Conservation (phyloP, 345 rosid species). For the Acer yangbiense region DNA sequence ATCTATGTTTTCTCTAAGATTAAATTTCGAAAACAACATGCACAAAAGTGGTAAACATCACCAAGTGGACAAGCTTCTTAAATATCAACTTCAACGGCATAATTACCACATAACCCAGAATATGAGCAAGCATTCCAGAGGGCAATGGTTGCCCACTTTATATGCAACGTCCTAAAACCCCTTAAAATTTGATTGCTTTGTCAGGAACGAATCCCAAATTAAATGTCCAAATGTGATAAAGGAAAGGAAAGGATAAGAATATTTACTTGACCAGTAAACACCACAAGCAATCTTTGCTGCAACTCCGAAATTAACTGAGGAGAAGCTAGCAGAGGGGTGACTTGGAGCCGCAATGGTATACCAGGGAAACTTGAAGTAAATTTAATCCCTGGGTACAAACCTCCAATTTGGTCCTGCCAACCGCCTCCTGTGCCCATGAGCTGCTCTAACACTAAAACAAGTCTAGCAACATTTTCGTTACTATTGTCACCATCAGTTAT, state of each 20-base stretch:
- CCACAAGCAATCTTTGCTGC: slow-evolving; percentile 80
- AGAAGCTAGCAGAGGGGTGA: slow-evolving; percentile 72
- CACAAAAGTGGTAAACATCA: not conserved
- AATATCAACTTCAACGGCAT: not conserved
- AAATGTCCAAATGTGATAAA: not conserved
- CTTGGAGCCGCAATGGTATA: slow-evolving; percentile 86
- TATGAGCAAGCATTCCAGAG: not conserved
- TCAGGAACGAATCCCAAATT: not conserved
- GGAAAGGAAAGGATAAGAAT: not conserved
- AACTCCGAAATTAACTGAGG: slow-evolving; percentile 61
- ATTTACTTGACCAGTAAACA: slow-evolving; percentile 95
- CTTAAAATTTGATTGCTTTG: not conserved
- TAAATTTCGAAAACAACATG: not conserved
- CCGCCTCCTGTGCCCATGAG: slow-evolving; percentile 99
- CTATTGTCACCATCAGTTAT: slow-evolving; percentile 74
- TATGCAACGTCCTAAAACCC: not conserved
- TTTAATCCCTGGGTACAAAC: slow-evolving; percentile 88
- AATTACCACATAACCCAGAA: not conserved
- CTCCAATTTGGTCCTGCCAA: slow-evolving; percentile 99
- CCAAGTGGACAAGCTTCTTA: not conserved
- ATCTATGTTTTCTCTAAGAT: not conserved
- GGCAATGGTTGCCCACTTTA: not conserved
- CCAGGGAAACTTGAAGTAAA: slow-evolving; percentile 92
- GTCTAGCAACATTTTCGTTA: slow-evolving; percentile 84
- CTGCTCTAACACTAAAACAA: slow-evolving; percentile 88